These are phyloP conservation scores for Solanum sitiens DNA, from an alignment of 257 asterid genomes.

Conservation along the genomic window DNA sequence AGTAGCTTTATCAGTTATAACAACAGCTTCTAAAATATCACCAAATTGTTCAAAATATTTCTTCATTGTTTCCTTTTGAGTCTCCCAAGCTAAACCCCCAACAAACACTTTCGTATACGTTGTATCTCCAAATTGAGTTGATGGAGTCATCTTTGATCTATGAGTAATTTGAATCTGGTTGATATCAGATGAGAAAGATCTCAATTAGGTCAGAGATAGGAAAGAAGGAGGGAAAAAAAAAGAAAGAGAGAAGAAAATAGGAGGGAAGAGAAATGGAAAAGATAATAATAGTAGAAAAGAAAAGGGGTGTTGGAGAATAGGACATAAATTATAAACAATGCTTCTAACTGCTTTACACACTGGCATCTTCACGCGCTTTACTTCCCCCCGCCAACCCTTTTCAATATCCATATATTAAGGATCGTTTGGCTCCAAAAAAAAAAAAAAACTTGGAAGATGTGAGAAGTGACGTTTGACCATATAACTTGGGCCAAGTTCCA, in stretches of 20 bases:
- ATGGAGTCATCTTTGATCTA: conserved; percentile 35
- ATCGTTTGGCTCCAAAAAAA: neutral
- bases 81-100: conserved; percentile 99
- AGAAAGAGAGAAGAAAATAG: neutral
- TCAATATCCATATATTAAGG: neutral
- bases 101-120: conserved; percentile 91
- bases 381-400: neutral
- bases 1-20: conserved; percentile 80
- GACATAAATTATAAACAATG: neutral
- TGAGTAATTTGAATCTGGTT: neutral
- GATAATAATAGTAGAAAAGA: conserved; percentile 1
- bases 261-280: conserved; percentile 19
- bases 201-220: conserved; percentile 52
- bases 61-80: conserved; percentile 96
- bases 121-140: conserved; percentile 81
- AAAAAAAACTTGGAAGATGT: neutral
- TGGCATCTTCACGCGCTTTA: neutral
- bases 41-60: conserved; percentile 92
- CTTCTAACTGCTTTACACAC: neutral
- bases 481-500: too few species aligned
- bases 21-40: conserved; percentile 92
- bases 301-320: neutral
- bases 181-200: neutral
- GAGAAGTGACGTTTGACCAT: neutral
- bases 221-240: neutral